These are phyloP conservation scores for Nannizziopsis arthrosporioides DNA, from an alignment of 2,329 filamentous ascomycete species.

Conservation along the genomic window DNA sequence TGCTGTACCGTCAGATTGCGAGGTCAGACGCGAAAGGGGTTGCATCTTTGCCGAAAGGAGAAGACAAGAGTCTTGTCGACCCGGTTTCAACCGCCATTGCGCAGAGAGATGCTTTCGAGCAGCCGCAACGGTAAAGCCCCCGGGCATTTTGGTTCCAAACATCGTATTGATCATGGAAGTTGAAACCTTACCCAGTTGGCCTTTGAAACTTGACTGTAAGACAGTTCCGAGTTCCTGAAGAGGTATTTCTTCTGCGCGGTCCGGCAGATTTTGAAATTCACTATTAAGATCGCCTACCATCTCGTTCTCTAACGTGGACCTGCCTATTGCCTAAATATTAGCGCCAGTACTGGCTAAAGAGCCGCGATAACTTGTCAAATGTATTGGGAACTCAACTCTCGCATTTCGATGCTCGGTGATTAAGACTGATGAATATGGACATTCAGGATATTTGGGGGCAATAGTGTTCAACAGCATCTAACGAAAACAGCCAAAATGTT, in stretches of 20 bases:
- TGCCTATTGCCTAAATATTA: slow-evolving; percentile 18
- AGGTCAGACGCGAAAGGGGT: slow-evolving; percentile 16
- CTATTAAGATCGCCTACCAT: slow-evolving; percentile 33
- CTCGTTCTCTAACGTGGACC: slow-evolving; percentile 38
- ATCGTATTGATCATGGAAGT: slow-evolving; percentile 22
- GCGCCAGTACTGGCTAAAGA: background rate
- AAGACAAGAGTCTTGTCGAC: slow-evolving; percentile 16
- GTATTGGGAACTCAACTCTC: no score
- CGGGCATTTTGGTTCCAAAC: slow-evolving; percentile 24
- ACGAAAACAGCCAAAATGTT: no score
- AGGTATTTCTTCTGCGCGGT: slow-evolving; percentile 31
- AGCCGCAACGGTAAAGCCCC: slow-evolving; percentile 18
- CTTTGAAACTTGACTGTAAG: slow-evolving; percentile 22
- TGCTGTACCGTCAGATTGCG: slow-evolving; percentile 9
- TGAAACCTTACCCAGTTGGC: slow-evolving; percentile 25
- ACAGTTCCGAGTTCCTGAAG: slow-evolving; percentile 24
- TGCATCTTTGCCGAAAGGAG: slow-evolving; percentile 19
- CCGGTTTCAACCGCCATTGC: slow-evolving; percentile 21
- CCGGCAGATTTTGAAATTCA: slow-evolving; percentile 34
- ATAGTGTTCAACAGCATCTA: no score
- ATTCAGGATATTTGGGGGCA: no score
- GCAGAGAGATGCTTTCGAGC: slow-evolving; percentile 18
- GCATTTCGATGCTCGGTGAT: no score
- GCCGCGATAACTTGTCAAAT: background rate
- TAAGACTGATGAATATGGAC: no score